A percentile compares a stretch with the other conserved stretches of the same genome.
Conservation (phyloP, 305 asterid genomes). For the Fraxinus albicans region DNA sequence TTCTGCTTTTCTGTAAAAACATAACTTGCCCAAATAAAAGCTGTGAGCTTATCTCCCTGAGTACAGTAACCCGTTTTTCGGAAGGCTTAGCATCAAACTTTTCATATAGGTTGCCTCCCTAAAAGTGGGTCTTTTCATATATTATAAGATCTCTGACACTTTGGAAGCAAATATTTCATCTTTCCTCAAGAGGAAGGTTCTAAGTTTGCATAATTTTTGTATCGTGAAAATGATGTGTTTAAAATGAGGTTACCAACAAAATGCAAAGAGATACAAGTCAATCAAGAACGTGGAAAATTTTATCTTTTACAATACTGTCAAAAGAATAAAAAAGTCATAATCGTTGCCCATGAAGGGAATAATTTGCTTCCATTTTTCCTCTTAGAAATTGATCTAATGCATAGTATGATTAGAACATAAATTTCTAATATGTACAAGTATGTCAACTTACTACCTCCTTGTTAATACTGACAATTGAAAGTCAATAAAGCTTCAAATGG, state of each 20-base stretch:
- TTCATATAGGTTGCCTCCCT: not conserved
- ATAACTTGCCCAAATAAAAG: not conserved
- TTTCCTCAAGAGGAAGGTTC: conserved; percentile 3
- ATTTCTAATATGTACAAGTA: not conserved
- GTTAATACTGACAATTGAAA: conserved; percentile 18
- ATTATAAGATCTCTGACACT: not conserved
- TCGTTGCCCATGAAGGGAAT: conserved; percentile 10
- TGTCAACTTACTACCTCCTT: conserved; percentile 14
- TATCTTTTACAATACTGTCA: not conserved
- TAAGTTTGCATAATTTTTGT: conserved; percentile 17
- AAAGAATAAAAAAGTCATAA: not conserved
- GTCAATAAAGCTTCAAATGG: conserved; percentile 20
- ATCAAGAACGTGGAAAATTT: not conserved
- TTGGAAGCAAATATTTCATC: conserved; percentile 14
- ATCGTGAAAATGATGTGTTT: conserved; percentile 7
- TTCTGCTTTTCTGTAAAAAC: conserved; percentile 8
- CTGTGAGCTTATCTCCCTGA: not conserved
- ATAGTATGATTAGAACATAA: conserved; percentile 12
- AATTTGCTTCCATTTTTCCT: conserved; percentile 8
- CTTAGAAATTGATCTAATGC: not conserved
- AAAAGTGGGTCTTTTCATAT: not conserved
- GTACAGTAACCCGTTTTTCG: not conserved
- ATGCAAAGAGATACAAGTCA: not conserved
- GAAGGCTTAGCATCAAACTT: conserved; percentile 5
- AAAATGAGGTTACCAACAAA: conserved; percentile 3